Conservation (phyloP, 768 basidiomycete species). For the Mrakia hoshinonis region DNA sequence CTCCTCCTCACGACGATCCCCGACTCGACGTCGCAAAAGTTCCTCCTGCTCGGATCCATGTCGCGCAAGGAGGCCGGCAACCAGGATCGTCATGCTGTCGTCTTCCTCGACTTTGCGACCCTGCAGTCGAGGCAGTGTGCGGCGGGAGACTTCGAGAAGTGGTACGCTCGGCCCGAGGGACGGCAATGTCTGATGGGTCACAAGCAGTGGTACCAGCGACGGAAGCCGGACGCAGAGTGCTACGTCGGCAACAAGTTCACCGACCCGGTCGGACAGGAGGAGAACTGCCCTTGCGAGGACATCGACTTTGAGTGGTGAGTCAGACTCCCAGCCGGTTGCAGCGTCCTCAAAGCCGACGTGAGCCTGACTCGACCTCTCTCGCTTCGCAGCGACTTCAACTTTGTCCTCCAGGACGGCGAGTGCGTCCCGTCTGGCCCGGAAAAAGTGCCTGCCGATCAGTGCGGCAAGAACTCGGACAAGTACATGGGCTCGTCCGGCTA, state of each 20-base stretch:
- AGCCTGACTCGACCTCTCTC: neutral
- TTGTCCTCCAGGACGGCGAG: constrained; percentile 57
- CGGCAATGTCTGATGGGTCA: constrained; percentile 87
- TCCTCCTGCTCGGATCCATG: constrained; percentile 74
- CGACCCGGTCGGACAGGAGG: constrained; percentile 73
- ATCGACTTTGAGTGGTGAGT: constrained; percentile 87
- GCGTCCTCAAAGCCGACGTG: neutral
- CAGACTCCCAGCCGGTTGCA: constrained; percentile 1
- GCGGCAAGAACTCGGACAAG: constrained; percentile 51
- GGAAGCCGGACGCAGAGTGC: constrained; percentile 74
- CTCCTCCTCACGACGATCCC: constrained; percentile 77
- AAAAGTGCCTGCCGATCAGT: constrained; percentile 68
- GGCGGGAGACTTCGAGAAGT: constrained; percentile 67
- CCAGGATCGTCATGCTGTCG: constrained; percentile 56
- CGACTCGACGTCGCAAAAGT: constrained; percentile 94
- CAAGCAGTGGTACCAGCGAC: constrained; percentile 90
- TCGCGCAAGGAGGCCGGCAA: constrained; percentile 50
- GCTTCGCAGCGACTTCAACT: constrained; percentile 75
- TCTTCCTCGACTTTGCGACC: constrained; percentile 74
- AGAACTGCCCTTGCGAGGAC: constrained; percentile 70
- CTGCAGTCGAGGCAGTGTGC: constrained; percentile 61
- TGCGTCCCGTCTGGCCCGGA: constrained; percentile 85
- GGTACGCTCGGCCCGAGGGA: constrained; percentile 66
- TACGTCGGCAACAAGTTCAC: constrained; percentile 83
- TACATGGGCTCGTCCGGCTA: constrained; percentile 89